Base-by-base conservation (phyloP, 768 basidiomycete species). In the Sistotremastrum suecicum region DNA sequence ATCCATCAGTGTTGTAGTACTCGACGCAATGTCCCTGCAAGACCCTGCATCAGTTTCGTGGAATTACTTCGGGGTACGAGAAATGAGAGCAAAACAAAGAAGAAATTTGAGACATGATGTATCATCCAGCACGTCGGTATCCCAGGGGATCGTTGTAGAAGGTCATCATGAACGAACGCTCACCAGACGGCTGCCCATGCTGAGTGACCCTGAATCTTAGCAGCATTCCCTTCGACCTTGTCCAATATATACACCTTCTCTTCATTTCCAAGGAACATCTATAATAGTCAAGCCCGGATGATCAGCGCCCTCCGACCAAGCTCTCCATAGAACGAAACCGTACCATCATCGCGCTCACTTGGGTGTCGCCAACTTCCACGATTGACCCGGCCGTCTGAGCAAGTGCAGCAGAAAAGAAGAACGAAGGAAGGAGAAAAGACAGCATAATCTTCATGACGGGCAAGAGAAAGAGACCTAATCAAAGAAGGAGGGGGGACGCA, bases 171-270 rank as follows among this genome's bases (percentile, higher is more conserved):
- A 28, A 37, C n/a, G 5, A 20, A 10, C 31, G 50, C 63, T 11
- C 29, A 79, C 79, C 79, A 87, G 11, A 79, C 76, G 0, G 80
- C 59, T 20, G 75, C 85, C 76, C 80, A 83, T 2, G 81, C 80
- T 7, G 87, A 69, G 62, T 86, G 85, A 1, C 74, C 76, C 48
- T 72, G 67, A 49, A 89, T 69, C 53, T 69, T 63, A 3, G 73
- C 72, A 3, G 70, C 68, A 58, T 91, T 90, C 33, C 75, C 76
- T 57, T 90, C 86, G 1, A 80, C 76, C 66, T 95, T 95, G 68
- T 95, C 90, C n/a, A 91, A 65, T 20, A 91, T 83, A 63, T 91
- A 92, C 34, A 92, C 82, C 59, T 78, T 86, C 53, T 86, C 66
- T 5, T 72, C 65, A 51, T 80, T 84, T 32, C 84, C 87, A 43